Evolutionary conservation across 768 basidiomycete species (phyloP).

Genomic region (Lyophyllum shimeji): DNA sequence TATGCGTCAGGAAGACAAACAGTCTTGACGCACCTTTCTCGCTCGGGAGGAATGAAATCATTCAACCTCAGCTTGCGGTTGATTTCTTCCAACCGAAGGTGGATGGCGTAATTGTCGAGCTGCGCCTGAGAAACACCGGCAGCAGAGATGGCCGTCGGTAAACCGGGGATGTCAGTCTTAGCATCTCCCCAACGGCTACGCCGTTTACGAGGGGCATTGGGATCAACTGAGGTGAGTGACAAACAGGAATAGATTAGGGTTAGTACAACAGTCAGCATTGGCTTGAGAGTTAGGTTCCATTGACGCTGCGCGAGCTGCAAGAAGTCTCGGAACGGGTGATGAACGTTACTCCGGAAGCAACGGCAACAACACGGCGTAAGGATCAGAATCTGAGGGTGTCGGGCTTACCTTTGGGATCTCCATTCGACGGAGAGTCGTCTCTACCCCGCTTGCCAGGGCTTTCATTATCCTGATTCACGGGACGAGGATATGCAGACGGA

Average conservation of each 20-base stretch:
- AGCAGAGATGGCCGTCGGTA: conserved; percentile 92
- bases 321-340: conserved; percentile 16
- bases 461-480: conserved; percentile 53
- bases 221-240: conserved; percentile 61
- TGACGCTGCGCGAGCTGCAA: conserved; percentile 21
- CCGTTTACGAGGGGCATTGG: conserved; percentile 89
- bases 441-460: conserved; percentile 59
- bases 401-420: conserved; percentile 76
- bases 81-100: conserved; percentile 95
- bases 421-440: conserved; percentile 63
- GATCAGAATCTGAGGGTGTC: conserved; percentile 15
- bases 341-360: conserved; percentile 21
- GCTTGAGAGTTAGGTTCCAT: conserved; percentile 33
- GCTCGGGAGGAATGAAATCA: conserved; percentile 93
- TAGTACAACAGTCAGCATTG: conserved; percentile 55
- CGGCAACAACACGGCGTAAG: conserved; percentile 9
- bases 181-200: conserved; percentile 98
- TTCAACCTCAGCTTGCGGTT: conserved; percentile 92
- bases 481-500: conserved; percentile 81
- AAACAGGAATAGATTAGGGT: conserved; percentile 47
- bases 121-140: conserved; percentile 94
- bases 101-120: conserved; percentile 97
- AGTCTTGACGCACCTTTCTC: conserved; percentile 67
- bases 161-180: conserved; percentile 85
- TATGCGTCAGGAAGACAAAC: conserved; percentile 20